Base-by-base conservation (phyloP, 75 land plant genomes). In the Picea sitchensis region DNA sequence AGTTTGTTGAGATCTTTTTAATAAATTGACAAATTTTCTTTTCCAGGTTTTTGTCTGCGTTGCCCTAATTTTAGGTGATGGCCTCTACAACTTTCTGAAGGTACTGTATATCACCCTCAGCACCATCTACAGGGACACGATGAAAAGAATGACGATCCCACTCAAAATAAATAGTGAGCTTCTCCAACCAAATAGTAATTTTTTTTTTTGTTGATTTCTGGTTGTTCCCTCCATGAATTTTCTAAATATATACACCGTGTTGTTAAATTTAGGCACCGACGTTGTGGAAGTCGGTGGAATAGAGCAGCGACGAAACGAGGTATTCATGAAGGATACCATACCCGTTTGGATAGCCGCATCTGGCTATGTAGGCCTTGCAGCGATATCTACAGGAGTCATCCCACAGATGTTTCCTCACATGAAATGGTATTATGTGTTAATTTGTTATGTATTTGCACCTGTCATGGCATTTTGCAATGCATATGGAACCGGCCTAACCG, bases 401-500 rank as follows among this genome's bases (percentile, higher is more conserved):
- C 95, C 95, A 0, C 65, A 64, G 54, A 89, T 93, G 81, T 93
- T 93, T 58, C 85, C 90, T 14, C 59, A 89, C 65, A 44, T 93
- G 81, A 91, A 81, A 60, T 93, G 95, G 95, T 93, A 91, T 83
- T 91, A 81, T 68, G 87, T 93, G 5, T 58, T 87, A 0, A 69
- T 89, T 30, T 88, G 88, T 8, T 93, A 93, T 69, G 54, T 89
- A 3, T 82, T 93, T 17, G 91, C 91, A 17, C 95, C 95, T 2
- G 86, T 79, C 3, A 86, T 91, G 11, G 84, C 91, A 83, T 93
- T 93, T 84, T 93, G 95, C 84, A 93, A 93, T 77, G 95, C 95
- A 4, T 93, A 93, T 77, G 95, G 95, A n/a, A 88, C 91, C 2
- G 94, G 95, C 31, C 83, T 93, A 13, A 93, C 95, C 0, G 95